These are phyloP conservation scores for Tuber indicum DNA, from an alignment of 495 filamentous ascomycete genomes.

Conservation along the genomic window DNA sequence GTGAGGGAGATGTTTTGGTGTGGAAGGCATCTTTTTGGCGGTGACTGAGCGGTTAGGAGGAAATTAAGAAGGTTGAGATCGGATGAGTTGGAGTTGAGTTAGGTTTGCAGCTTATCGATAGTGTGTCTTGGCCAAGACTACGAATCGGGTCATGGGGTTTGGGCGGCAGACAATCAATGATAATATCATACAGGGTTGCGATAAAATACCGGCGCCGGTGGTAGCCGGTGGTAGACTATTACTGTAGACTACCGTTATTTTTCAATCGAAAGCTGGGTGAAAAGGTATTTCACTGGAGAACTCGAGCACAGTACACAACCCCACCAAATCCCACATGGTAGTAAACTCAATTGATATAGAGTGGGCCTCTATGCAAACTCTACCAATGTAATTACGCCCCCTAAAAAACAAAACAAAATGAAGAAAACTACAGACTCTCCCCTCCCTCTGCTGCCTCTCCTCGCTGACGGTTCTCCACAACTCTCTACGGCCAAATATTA, in stretches of 20 bases:
- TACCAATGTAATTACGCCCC: not conserved
- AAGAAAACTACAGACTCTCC: not conserved
- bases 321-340: not conserved
- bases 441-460: not conserved
- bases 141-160: not conserved
- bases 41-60: not conserved
- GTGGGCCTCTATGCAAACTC: not conserved
- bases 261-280: too few species aligned
- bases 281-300: not conserved
- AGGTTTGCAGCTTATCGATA: not conserved
- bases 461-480: constrained; percentile 22
- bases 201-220: too few species aligned
- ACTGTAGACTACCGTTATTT: too few species aligned
- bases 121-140: not conserved
- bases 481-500: constrained; percentile 13
- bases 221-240: too few species aligned
- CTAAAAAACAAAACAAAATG: not conserved
- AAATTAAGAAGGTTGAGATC: not conserved
- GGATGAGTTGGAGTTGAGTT: not conserved
- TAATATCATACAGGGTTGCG: too few species aligned
- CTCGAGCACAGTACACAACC: not conserved
- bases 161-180: too few species aligned
- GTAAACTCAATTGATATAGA: not conserved
- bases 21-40: not conserved
- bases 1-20: not conserved